A percentile compares a stretch with the other conserved stretches of the same genome.
Evolutionary conservation across 2,329 filamentous ascomycete genomes (phyloP).

Genomic region (Teratosphaeria pseudoeucalypti): DNA sequence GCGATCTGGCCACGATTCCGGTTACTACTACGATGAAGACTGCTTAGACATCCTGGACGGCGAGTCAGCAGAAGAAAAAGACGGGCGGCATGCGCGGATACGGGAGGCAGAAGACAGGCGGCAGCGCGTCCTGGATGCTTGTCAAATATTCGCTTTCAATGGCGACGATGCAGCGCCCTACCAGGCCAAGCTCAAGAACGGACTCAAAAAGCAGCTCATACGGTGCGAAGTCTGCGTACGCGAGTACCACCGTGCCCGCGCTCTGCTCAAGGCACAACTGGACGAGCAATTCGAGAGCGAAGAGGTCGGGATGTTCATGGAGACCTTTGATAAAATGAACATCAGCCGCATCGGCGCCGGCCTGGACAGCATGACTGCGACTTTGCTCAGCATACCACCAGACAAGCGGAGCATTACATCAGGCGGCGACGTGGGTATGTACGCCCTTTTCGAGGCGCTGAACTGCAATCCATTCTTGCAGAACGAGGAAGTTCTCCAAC

Average conservation of each 20-base stretch:
- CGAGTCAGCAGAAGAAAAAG: constrained; percentile 19
- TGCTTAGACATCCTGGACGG: constrained; percentile 14
- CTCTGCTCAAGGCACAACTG: constrained; percentile 30
- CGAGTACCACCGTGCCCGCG: constrained; percentile 36
- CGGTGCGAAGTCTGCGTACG: constrained; percentile 42
- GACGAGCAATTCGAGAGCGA: constrained; percentile 35
- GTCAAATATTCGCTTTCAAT: constrained; percentile 39
- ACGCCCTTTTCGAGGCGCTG: constrained; percentile 78
- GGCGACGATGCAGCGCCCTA: constrained; percentile 36
- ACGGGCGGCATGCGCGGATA: constrained; percentile 21
- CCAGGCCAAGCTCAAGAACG: constrained; percentile 30
- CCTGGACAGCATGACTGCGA: constrained; percentile 30
- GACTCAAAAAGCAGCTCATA: constrained; percentile 33
- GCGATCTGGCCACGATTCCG: constrained; percentile 26
- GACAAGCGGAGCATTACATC: constrained; percentile 41
- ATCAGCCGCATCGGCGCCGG: constrained; percentile 33
- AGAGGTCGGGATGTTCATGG: constrained; percentile 34
- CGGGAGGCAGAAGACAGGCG: constrained; percentile 31
- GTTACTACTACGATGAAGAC: constrained; percentile 37
- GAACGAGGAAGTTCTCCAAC: constrained; percentile 41
- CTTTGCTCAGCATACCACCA: constrained; percentile 36
- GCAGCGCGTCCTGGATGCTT: constrained; percentile 31
- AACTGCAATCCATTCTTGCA: constrained; percentile 71
- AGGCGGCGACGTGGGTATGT: constrained; percentile 51
- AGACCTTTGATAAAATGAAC: constrained; percentile 36